These are phyloP conservation scores for Fagus crenata DNA, from an alignment of 306 rosid species.

Conservation along the genomic window DNA sequence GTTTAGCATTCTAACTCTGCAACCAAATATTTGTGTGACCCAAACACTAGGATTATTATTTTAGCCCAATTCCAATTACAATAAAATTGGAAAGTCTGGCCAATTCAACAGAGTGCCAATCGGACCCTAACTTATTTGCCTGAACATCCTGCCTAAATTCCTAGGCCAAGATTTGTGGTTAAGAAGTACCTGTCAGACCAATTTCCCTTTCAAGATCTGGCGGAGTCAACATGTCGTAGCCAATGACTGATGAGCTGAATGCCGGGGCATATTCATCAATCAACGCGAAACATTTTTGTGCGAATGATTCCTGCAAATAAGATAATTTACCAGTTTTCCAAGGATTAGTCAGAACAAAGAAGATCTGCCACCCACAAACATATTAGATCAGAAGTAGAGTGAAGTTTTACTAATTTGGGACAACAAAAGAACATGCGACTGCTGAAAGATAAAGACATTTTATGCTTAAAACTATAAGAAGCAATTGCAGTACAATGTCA, in stretches of 20 bases:
- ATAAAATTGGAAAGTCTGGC: neutral
- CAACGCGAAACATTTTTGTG: conserved; percentile 65
- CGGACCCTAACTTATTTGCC: neutral
- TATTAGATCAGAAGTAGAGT: conserved; percentile 6
- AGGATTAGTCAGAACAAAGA: conserved; percentile 17
- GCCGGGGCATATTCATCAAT: conserved; percentile 94
- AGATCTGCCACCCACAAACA: neutral
- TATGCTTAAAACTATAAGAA: conserved; percentile 7
- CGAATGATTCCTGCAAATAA: conserved; percentile 62
- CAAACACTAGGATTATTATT: neutral
- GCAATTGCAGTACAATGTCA: neutral
- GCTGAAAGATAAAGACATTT: conserved; percentile 5
- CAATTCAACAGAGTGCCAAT: neutral
- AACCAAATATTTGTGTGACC: neutral
- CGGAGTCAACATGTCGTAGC: conserved; percentile 89
- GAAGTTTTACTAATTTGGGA: neutral
- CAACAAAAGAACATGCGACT: conserved; percentile 1
- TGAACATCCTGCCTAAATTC: neutral
- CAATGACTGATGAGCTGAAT: conserved; percentile 75
- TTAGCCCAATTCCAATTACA: neutral
- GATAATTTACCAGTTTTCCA: neutral
- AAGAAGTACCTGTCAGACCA: conserved; percentile 73
- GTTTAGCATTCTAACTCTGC: too few species aligned
- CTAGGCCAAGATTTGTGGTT: neutral
- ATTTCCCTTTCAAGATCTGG: conserved; percentile 95